phyloP scores from a whole-genome alignment of 495 filamentous ascomycete species.

The Jackrogersella multiformis region DNA sequence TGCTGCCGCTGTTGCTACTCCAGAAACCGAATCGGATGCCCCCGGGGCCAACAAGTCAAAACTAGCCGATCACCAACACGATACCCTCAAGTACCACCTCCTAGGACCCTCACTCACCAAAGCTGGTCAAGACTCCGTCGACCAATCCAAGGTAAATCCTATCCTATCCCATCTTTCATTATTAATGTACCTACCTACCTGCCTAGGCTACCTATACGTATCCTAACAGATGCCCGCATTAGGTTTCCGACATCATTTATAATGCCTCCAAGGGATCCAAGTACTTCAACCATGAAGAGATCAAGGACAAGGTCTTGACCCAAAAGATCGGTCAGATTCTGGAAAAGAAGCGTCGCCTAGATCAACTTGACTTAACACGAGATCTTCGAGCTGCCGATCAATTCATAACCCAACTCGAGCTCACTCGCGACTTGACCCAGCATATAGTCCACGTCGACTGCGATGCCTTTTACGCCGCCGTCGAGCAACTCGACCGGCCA shows the following conservation, averaged over 20 bases:
- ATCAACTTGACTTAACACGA: slow-evolving; percentile 74
- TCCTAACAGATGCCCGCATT: no score
- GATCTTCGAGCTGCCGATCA: slow-evolving; percentile 83
- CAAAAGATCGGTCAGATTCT: slow-evolving; percentile 86
- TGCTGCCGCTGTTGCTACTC: not conserved
- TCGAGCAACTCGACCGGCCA: slow-evolving; percentile 90
- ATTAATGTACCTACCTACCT: no score
- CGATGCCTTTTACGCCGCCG: slow-evolving; percentile 97
- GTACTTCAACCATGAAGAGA: slow-evolving; percentile 93
- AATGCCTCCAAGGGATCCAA: slow-evolving; percentile 96
- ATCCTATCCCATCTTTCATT: no score
- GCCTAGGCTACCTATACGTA: no score
- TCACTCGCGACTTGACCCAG: slow-evolving; percentile 81
- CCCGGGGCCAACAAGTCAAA: slow-evolving; percentile 21
- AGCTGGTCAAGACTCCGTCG: slow-evolving; percentile 91
- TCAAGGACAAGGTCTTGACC: slow-evolving; percentile 81
- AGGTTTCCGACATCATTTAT: slow-evolving; percentile 98
- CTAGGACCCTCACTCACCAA: slow-evolving; percentile 96
- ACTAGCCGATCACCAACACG: slow-evolving; percentile 41
- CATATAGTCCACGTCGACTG: slow-evolving; percentile 92
- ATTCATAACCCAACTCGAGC: slow-evolving; percentile 80
- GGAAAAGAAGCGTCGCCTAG: slow-evolving; percentile 76
- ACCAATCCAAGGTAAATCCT: slow-evolving; percentile 91
- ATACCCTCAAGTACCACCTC: slow-evolving; percentile 69
- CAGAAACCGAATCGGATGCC: slow-evolving; percentile 4